A percentile compares a stretch with the other conserved stretches of the same genome.
Evolutionary conservation across 805 yeast genomes (phyloP).

Genomic region (Debaryomyces hansenii): DNA sequence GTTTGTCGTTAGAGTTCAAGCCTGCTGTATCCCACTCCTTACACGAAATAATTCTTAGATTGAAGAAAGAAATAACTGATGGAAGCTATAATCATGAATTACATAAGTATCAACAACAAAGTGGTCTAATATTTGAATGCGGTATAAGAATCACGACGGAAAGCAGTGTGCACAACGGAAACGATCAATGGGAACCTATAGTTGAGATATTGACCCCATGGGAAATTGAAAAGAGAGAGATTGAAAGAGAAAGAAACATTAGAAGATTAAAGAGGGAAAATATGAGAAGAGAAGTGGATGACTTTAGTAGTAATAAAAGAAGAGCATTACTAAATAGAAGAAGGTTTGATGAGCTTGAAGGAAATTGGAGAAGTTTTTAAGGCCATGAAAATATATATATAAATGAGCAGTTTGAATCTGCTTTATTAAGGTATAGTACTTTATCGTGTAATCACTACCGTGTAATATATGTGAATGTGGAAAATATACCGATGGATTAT

Average conservation of each 20-base stretch:
- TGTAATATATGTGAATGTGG: too few species aligned
- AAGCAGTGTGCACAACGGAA: conserved; percentile 73
- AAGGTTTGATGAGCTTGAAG: conserved; percentile 54
- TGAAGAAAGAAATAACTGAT: conserved; percentile 82
- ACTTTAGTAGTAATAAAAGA: conserved; percentile 29
- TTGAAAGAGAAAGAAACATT: conserved; percentile 88
- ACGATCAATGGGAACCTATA: conserved; percentile 83
- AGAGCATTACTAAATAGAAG: conserved; percentile 45
- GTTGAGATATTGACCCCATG: conserved; percentile 84
- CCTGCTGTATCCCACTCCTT: conserved; percentile 88
- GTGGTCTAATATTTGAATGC: conserved; percentile 44
- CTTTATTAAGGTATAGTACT: neutral
- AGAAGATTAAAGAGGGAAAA: conserved; percentile 93
- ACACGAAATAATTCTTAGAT: conserved; percentile 73
- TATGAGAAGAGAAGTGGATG: conserved; percentile 56
- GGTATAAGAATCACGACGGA: conserved; percentile 47
- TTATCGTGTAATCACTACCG: neutral
- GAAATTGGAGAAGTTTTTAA: conserved; percentile 2
- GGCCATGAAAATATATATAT: neutral
- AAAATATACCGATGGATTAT: too few species aligned
- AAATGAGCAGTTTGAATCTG: neutral
- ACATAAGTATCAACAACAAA: conserved; percentile 41
- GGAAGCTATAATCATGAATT: conserved; percentile 43
- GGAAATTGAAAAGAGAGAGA: conserved; percentile 93
- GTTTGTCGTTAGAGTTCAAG: conserved; percentile 78